Evolutionary conservation across 495 filamentous ascomycete genomes (phyloP).

Genomic region (Bacidia rubella): DNA sequence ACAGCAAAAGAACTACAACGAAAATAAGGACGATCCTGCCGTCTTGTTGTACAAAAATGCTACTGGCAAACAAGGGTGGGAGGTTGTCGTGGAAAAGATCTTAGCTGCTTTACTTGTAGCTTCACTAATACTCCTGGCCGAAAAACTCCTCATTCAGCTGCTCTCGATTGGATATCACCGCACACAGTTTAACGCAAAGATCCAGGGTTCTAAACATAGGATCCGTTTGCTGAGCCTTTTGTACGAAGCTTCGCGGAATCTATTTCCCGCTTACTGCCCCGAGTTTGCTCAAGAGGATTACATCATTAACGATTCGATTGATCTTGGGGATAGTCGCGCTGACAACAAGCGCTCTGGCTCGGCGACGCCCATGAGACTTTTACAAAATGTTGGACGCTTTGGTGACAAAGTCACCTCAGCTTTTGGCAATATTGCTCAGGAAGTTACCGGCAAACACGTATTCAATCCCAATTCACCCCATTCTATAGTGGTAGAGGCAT

Average conservation of each 20-base stretch:
- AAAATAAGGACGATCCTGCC: slow-evolving; percentile 28
- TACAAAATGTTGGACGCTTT: slow-evolving; percentile 64
- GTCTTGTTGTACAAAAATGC: slow-evolving; percentile 17
- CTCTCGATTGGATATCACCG: slow-evolving; percentile 93
- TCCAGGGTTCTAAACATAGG: slow-evolving; percentile 78
- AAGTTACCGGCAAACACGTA: slow-evolving; percentile 87
- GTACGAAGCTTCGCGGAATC: slow-evolving; percentile 71
- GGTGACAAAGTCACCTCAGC: slow-evolving; percentile 84
- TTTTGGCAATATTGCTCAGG: slow-evolving; percentile 87
- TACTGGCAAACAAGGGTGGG: slow-evolving; percentile 35
- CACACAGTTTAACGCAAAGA: slow-evolving; percentile 76
- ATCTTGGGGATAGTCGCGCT: slow-evolving; percentile 23
- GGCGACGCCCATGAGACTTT: slow-evolving; percentile 60
- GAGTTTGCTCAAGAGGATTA: slow-evolving; percentile 89
- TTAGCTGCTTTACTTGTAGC: slow-evolving; percentile 66
- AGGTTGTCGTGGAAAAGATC: slow-evolving; percentile 51
- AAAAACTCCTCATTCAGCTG: slow-evolving; percentile 77
- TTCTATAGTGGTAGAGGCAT: slow-evolving; percentile 73
- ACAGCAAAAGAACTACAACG: slow-evolving; percentile 5
- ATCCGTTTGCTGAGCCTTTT: slow-evolving; percentile 65
- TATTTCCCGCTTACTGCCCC: slow-evolving; percentile 83
- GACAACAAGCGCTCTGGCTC: slow-evolving; percentile 40
- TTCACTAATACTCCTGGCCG: slow-evolving; percentile 59
- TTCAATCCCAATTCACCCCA: slow-evolving; percentile 85
- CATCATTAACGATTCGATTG: slow-evolving; percentile 69